Evolutionary conservation across 257 asterid genomes (phyloP), one percentile per base, ranked within the genome.

Genomic region (Apocynum venetum): DNA sequence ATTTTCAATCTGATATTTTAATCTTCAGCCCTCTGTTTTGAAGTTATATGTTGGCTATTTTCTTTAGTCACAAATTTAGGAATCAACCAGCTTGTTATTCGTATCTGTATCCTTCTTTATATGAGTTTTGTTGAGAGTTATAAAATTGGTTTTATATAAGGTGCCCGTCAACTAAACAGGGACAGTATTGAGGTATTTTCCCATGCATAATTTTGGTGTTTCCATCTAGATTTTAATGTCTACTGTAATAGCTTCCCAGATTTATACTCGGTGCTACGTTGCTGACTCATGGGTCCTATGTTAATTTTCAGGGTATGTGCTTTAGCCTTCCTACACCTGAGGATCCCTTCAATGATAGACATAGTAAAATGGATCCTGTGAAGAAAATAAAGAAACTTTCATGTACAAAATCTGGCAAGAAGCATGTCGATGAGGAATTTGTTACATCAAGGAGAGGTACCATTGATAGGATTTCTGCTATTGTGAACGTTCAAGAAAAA

Each of bases 231-330:
- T 73, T 35, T 4, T 35, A 9, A 3, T 56, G 40, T 74, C 53
- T 55, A 36, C 31, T 25, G 31, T 63, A 63, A 35, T 31, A 64
- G 43, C 71, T 66, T 66, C 71, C 31, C 43, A 63, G 52, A 13
- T 44, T 43, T 44, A n/a, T 53, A 75, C 70, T 59, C 31, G 51
- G 36, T 63, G 75, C 48, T 7, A 1, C 71, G 52, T 46, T 20
- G 31, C 41, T 61, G 52, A 65, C 71, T 82, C 57, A 72, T 64
- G 9, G 7, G 14, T 47, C 70, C 38, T 57, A 41, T 75, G 57
- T 74, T 49, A 72, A 53, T 82, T 71, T 77, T 73, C 88, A 96
- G 98, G 95, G 99, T 19, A 96, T 96, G 99, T 96, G 98, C 83
- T 96, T 81, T 84, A 93, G 92, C 84, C 90, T 96, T 78, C 99